Percentiles rank a stretch among this genome's conserved stretches.
phyloP scores from a whole-genome alignment of 2,329 filamentous ascomycete species.

The Gaeumannomyces tritici region DNA sequence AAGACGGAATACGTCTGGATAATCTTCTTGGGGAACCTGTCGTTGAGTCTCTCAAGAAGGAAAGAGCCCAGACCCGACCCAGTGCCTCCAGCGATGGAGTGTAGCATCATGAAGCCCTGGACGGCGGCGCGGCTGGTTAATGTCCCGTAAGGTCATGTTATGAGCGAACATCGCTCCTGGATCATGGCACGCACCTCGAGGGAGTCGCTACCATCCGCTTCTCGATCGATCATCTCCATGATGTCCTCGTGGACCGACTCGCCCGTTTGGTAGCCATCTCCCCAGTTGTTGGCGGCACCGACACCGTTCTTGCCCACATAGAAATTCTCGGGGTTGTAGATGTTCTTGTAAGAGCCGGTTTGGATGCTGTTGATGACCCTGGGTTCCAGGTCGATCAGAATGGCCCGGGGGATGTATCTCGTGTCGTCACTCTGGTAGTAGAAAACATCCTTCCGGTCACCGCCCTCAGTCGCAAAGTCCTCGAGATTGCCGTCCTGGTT shows the following conservation, averaged over 20 bases:
- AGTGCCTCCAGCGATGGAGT: slow-evolving; percentile 95
- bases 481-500: slow-evolving; percentile 95
- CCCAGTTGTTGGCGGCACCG: slow-evolving; percentile 97
- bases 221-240: slow-evolving; percentile 98
- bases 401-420: slow-evolving; percentile 92
- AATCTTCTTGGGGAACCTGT: slow-evolving; percentile 96
- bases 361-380: slow-evolving; percentile 89
- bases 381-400: slow-evolving; percentile 90
- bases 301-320: slow-evolving; percentile 90
- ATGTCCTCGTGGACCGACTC: slow-evolving; percentile 92
- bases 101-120: slow-evolving; percentile 93
- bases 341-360: slow-evolving; percentile 89
- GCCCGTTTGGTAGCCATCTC: slow-evolving; percentile 87
- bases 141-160: not conserved
- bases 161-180: not conserved
- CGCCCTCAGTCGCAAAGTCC: slow-evolving; percentile 94
- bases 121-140: not conserved
- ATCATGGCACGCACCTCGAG: slow-evolving; percentile 55
- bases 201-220: slow-evolving; percentile 95
- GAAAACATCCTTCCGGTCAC: slow-evolving; percentile 97
- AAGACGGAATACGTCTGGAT: slow-evolving; percentile 99
- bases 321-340: slow-evolving; percentile 99
- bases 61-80: slow-evolving; percentile 95
- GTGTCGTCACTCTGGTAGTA: slow-evolving; percentile 99
- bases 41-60: slow-evolving; percentile 88